phyloP scores from a whole-genome alignment of 768 basidiomycete species.

The Xanthoconium stramineum region DNA sequence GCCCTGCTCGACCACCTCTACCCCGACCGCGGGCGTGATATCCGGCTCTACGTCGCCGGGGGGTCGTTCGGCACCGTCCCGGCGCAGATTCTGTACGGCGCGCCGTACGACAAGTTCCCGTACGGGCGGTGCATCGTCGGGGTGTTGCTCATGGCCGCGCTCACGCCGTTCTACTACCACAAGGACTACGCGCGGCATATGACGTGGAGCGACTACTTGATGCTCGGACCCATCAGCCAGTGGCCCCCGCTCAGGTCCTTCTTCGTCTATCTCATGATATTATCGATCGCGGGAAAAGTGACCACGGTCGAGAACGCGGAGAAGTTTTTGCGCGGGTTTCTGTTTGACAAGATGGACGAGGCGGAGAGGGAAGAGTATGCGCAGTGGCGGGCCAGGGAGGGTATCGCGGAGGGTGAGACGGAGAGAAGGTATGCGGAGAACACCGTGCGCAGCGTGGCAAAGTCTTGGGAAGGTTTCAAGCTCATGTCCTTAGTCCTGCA shows the following conservation, averaged over 20 bases:
- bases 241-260: constrained; percentile 39
- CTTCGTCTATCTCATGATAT: constrained; percentile 31
- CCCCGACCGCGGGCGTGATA: constrained; percentile 33
- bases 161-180: constrained; percentile 47
- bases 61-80: constrained; percentile 53
- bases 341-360: constrained; percentile 43
- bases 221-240: constrained; percentile 43
- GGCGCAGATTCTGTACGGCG: constrained; percentile 56
- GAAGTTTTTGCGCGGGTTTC: constrained; percentile 33
- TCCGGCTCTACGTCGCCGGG: constrained; percentile 50
- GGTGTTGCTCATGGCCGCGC: constrained; percentile 44
- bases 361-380: constrained; percentile 32
- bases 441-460: constrained; percentile 45
- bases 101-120: constrained; percentile 49
- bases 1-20: constrained; percentile 50
- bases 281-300: constrained; percentile 35
- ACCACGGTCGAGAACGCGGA: constrained; percentile 40
- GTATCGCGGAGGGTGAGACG: constrained; percentile 41
- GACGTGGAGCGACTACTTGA: constrained; percentile 46
- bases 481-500: constrained; percentile 41
- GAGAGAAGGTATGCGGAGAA: constrained; percentile 41
- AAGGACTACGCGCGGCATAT: constrained; percentile 43
- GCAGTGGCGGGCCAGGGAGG: constrained; percentile 41
- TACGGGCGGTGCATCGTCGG: constrained; percentile 44
- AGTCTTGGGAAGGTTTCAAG: constrained; percentile 52